Conservation (phyloP, 2,329 filamentous ascomycete species). For the Xylaria sp. region DNA sequence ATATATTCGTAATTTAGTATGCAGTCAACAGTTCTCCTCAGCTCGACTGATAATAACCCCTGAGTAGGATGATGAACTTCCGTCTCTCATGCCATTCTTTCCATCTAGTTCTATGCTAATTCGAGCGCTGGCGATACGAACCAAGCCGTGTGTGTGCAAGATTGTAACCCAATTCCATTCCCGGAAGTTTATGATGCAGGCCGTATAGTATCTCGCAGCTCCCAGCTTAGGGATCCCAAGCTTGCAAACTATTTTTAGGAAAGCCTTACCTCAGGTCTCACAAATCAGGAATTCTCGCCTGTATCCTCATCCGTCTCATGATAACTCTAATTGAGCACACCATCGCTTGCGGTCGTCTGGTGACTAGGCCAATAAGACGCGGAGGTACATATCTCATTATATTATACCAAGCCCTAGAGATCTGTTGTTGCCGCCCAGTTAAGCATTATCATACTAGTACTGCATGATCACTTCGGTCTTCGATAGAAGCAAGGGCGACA, state of each 20-base stretch:
- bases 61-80: constrained; percentile 25
- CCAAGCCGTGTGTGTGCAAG: constrained; percentile 13
- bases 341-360: background rate
- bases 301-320: constrained; percentile 7
- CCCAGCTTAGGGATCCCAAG: constrained; percentile 8
- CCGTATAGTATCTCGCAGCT: constrained; percentile 28
- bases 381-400: constrained; percentile 2
- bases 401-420: background rate
- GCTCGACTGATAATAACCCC: background rate
- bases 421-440: background rate
- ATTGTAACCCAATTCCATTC: constrained; percentile 19
- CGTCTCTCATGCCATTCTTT: constrained; percentile 16
- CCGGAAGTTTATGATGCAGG: constrained; percentile 24
- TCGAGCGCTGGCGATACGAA: constrained; percentile 6
- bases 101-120: constrained; percentile 1
- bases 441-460: background rate
- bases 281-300: constrained; percentile 8
- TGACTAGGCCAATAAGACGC: constrained; percentile 18
- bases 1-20: constrained; percentile 22
- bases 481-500: background rate
- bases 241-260: constrained; percentile 25
- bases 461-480: background rate
- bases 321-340: constrained; percentile 1
- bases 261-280: constrained; percentile 9
- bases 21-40: constrained; percentile 3